Percentiles rank a stretch among this genome's conserved stretches.
phyloP scores from a whole-genome alignment of 2,329 filamentous ascomycete genomes.

The Paecilomyces variotii region DNA sequence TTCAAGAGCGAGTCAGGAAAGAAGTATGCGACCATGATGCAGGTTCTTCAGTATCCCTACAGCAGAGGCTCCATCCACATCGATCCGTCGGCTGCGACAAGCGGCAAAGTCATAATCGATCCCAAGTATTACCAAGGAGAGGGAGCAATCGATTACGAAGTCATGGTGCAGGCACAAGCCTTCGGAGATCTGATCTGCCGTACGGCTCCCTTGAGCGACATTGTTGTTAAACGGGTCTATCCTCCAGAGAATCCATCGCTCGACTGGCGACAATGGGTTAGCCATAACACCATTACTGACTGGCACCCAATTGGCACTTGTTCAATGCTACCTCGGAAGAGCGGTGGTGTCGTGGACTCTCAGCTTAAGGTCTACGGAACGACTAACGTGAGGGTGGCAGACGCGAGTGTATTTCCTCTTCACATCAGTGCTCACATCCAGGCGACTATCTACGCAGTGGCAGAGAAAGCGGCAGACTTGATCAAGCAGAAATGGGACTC shows the following conservation, averaged over 20 bases:
- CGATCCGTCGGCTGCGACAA: not conserved
- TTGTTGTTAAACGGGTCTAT: not conserved
- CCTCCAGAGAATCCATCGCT: not conserved
- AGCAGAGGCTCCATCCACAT: constrained; percentile 44
- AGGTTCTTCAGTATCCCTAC: constrained; percentile 47
- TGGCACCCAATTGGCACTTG: not conserved
- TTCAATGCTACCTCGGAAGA: not conserved
- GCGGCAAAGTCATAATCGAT: not conserved
- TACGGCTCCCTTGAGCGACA: not conserved
- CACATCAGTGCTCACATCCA: no score
- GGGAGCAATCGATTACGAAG: not conserved
- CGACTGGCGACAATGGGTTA: not conserved
- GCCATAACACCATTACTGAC: not conserved
- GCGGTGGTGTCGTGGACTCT: no score
- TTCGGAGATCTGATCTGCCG: not conserved
- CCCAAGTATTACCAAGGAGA: not conserved
- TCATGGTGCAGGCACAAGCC: not conserved
- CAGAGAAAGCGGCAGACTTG: no score
- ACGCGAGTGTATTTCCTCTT: no score
- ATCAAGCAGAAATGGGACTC: no score
- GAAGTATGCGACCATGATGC: constrained; percentile 42
- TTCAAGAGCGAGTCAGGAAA: constrained; percentile 28
- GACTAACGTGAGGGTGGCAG: no score
- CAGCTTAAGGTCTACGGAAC: no score
- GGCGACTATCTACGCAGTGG: no score